These are phyloP conservation scores for Porcisia deanei DNA, from an alignment of 208 protist species.

Conservation along the genomic window DNA sequence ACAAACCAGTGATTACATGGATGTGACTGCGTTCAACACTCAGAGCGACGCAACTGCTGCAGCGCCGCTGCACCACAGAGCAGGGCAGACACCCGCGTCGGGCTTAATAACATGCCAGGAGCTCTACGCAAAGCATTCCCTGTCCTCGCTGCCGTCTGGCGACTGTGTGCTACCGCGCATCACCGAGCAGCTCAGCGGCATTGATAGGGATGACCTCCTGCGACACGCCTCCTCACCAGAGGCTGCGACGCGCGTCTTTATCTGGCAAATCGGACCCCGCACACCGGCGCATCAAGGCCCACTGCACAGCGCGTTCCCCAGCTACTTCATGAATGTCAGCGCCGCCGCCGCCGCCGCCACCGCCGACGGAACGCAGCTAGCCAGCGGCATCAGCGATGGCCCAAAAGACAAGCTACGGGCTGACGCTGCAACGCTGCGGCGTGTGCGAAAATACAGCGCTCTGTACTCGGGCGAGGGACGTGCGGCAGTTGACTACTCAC, in stretches of 20 bases:
- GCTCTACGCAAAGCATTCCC: not conserved
- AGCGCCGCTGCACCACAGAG: not conserved
- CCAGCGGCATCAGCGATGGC: not conserved
- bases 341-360: not conserved
- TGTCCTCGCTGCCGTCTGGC: not conserved
- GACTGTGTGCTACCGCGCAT: constrained; percentile 7
- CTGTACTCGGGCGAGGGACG: not conserved
- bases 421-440: constrained; percentile 3
- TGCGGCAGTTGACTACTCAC: not conserved
- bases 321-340: constrained; percentile 12
- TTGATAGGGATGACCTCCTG: not conserved
- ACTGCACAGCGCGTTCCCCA: not conserved
- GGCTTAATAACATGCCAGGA: constrained; percentile 2
- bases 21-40: not conserved
- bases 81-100: not conserved
- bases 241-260: not conserved
- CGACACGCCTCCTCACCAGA: not conserved
- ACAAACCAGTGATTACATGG: not conserved
- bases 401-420: not conserved
- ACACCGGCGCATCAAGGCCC: constrained; percentile 7
- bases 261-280: constrained; percentile 7
- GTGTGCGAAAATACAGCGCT: not conserved
- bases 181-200: not conserved
- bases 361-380: not conserved
- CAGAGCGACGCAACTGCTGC: not conserved